Base-by-base conservation (phyloP, 148 eudicot species). In the Rhododendron griersonianum region DNA sequence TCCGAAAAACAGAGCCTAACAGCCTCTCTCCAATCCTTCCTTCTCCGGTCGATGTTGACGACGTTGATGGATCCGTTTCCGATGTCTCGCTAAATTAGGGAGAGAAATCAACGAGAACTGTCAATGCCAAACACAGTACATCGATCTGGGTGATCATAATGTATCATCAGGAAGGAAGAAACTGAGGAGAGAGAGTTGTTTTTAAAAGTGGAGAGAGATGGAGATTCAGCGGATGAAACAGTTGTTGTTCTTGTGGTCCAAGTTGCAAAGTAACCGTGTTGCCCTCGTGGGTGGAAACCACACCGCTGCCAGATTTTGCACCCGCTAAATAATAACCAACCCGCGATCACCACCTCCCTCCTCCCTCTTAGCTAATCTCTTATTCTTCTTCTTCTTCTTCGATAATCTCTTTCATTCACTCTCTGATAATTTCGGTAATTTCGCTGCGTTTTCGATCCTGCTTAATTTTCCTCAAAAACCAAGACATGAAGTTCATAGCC, bases 231-330 rank as follows among this genome's bases (percentile, higher is more conserved):
- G 95, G 88, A 89, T 90, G 37, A 50, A 83, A 1, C 87, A 89
- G 45, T 88, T 92, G 89, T 82, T 92, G 76, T 89, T 89, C 7
- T 83, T 90, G 50, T 85, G 85, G 87, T 88, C 85, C 51, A 88
- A 85, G 53, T 78, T 84, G 87, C 89, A 87, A 81, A 35, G 57
- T 82, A 85, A 86, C 44, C 88, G 85, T 81, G 85, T 87, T 15
- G 90, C 90, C 84, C 91, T 92, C 44, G 93, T 92, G 88, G 94
- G 94, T 89, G 94, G 94, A 47, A 92, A 92, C 85, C 94, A 92
- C 84, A 92, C 93, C 18, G 93, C 92, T n/a, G 81, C 94, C 83
- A 89, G 94, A 87, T 92, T 92, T 84, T 91, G 94, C 86, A 89
- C 92, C 75, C 94, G 93, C 88, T 92, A 92, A 81, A 57, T 33